Evolutionary conservation across 2,329 filamentous ascomycete species (phyloP).

Genomic region (Diplodia sapinea): DNA sequence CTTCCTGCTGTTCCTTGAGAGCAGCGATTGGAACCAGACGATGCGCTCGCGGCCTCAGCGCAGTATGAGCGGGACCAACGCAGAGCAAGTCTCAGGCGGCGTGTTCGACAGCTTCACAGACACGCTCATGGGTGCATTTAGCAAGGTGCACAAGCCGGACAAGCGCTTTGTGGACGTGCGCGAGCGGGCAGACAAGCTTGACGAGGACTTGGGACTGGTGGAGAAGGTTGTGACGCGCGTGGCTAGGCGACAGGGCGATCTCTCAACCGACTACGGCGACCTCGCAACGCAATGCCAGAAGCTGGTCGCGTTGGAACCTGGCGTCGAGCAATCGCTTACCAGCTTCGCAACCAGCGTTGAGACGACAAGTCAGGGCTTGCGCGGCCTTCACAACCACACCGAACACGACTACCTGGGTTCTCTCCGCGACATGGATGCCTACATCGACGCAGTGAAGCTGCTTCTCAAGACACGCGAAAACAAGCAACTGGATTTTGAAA

Average conservation of each 20-base stretch:
- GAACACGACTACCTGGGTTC: slow-evolving; percentile 95
- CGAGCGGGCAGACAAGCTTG: slow-evolving; percentile 90
- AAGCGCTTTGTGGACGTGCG: slow-evolving; percentile 92
- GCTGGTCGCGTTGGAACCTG: slow-evolving; percentile 85
- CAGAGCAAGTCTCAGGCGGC: slow-evolving; percentile 60
- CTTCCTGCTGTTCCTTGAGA: slow-evolving; percentile 89
- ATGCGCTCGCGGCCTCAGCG: slow-evolving; percentile 81
- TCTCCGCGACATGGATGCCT: slow-evolving; percentile 93
- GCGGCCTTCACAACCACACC: slow-evolving; percentile 83
- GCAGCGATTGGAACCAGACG: slow-evolving; percentile 92
- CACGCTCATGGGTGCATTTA: slow-evolving; percentile 95
- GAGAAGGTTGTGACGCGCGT: slow-evolving; percentile 96
- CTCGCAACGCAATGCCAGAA: slow-evolving; percentile 94
- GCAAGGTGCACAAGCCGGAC: slow-evolving; percentile 94
- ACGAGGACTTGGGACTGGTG: slow-evolving; percentile 86
- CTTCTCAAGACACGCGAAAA: slow-evolving; percentile 93
- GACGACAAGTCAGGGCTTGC: slow-evolving; percentile 79
- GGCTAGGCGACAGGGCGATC: slow-evolving; percentile 81
- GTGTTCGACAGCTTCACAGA: slow-evolving; percentile 96
- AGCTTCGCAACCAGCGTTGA: slow-evolving; percentile 87
- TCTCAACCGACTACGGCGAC: slow-evolving; percentile 87
- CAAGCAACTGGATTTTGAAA: slow-evolving; percentile 97
- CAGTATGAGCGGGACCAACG: slow-evolving; percentile 52
- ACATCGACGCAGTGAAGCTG: slow-evolving; percentile 83
- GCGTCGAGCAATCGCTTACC: slow-evolving; percentile 79